These are phyloP conservation scores for Phyllosticta citrichinensis DNA, from an alignment of 2,329 filamentous ascomycete species.

Conservation along the genomic window DNA sequence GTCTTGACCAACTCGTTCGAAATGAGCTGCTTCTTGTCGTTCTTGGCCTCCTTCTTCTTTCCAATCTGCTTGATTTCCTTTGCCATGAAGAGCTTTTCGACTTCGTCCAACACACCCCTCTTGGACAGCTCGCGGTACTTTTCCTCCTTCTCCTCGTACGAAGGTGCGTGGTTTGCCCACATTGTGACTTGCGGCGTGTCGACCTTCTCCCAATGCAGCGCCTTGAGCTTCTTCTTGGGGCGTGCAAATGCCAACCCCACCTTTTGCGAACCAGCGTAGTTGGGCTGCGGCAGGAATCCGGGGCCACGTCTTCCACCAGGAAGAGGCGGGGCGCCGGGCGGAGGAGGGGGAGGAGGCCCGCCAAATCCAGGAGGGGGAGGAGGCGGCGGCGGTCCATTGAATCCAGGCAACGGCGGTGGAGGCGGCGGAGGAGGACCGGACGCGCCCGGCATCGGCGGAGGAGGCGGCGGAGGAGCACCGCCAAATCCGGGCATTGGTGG, in stretches of 20 bases:
- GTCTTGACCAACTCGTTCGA: conserved; percentile 59
- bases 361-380: conserved; percentile 37
- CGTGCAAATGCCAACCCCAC: conserved; percentile 69
- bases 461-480: conserved; percentile 33
- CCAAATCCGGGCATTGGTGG: conserved; percentile 25
- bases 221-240: conserved; percentile 99
- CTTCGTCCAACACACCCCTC: conserved; percentile 93
- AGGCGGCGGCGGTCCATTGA: conserved; percentile 30
- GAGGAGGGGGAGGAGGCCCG: conserved; percentile 44
- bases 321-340: conserved; percentile 51
- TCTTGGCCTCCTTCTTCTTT: conserved; percentile 60
- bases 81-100: conserved; percentile 93
- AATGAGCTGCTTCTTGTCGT: conserved; percentile 97
- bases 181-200: conserved; percentile 85
- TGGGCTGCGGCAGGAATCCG: conserved; percentile 61
- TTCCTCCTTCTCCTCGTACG: conserved; percentile 82
- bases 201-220: conserved; percentile 97
- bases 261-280: conserved; percentile 44
- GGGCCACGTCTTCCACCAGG: conserved; percentile 47
- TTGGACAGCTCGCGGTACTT: conserved; percentile 89
- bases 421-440: conserved; percentile 33
- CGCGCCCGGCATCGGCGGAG: conserved; percentile 38
- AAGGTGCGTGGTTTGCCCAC: conserved; percentile 80
- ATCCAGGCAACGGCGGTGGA: conserved; percentile 34
- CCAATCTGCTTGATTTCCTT: conserved; percentile 91